Base-by-base conservation (phyloP, 1,139 yeast genomes). In the Debaryomyces fabryi region DNA sequence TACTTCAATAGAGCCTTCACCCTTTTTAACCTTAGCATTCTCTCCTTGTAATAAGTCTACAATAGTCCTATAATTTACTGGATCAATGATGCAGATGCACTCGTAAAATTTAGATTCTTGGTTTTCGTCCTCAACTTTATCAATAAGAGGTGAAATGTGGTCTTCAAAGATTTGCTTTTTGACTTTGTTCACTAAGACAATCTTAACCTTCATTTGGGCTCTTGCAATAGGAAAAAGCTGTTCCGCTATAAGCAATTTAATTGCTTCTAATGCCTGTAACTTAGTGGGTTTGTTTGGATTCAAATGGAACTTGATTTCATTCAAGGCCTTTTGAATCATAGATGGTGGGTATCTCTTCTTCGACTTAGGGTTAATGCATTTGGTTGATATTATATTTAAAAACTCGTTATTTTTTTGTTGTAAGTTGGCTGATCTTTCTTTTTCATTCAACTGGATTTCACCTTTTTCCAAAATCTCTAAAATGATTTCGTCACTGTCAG, bases 301-400 rank as follows among this genome's bases (percentile, higher is more conserved):
- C 54, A 89, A 79, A 64, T 90, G 92, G 65, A 87, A 90, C 54
- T 91, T 92, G 46, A 91, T 68, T 60, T 89, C 96, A 44, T 78
- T 78, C 50, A 93, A 74, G 0, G 93, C 91, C 67, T 93, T 95
- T 54, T 89, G 96, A 49, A 93, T 88, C 86, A 95, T 92, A 0
- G 96, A 81, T 10, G 96, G 93, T 0, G 99, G 96, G 60, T 93
- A 93, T 59, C 98, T 83, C 62, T 93, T 89, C 64, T 88, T 88
- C 3, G 93, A 85, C 48, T 78, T 81, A 4, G 99, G 98, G 59
- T 95, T 92, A 47, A 95, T 86, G 62, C 97, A 92, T 64, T 90
- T 92, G 12, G 96, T 86, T 24, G 96, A 88, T 40, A 95, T 85
- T 41, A 90, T 83, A 48, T 84, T 90, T 37, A 93, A 72, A 52